Evolutionary conservation across 805 yeast genomes (phyloP).

Genomic region (Myxozyma geophila): DNA sequence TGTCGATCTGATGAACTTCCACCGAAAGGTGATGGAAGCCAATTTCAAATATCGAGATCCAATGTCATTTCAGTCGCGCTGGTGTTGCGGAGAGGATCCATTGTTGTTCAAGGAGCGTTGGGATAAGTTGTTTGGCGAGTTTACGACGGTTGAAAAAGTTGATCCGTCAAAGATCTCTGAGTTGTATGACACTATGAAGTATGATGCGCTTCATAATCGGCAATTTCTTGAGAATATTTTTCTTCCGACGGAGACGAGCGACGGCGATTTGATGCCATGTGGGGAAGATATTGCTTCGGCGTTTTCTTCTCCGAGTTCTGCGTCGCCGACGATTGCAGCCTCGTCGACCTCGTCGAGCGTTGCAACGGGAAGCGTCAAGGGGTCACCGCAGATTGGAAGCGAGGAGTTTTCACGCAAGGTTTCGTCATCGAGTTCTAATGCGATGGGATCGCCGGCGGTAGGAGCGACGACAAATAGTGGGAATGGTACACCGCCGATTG

Average conservation of each 20-base stretch:
- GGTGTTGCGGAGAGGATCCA: slow-evolving; percentile 99
- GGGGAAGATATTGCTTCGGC: background rate
- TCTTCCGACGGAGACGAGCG: slow-evolving; percentile 56
- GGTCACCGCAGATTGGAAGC: slow-evolving; percentile 49
- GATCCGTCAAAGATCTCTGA: slow-evolving; percentile 98
- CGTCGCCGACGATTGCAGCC: background rate
- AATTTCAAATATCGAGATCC: slow-evolving; percentile 74
- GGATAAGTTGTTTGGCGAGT: slow-evolving; percentile 94
- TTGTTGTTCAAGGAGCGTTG: slow-evolving; percentile 88
- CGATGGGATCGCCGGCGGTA: too few species aligned
- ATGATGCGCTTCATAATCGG: slow-evolving; percentile 94
- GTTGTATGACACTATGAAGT: slow-evolving; percentile 96
- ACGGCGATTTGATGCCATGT: slow-evolving; percentile 39
- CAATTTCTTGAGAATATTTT: slow-evolving; percentile 84
- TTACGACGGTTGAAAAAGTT: slow-evolving; percentile 88
- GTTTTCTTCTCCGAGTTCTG: background rate
- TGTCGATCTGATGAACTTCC: slow-evolving; percentile 93
- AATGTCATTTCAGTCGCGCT: slow-evolving; percentile 67
- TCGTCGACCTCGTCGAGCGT: background rate
- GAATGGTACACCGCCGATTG: slow-evolving; percentile 48
- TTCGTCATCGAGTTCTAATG: background rate
- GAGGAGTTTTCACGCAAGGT: slow-evolving; percentile 55
- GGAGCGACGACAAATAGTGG: slow-evolving; percentile 6
- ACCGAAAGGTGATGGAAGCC: slow-evolving; percentile 77
- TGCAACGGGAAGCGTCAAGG: slow-evolving; percentile 29